A percentile compares a stretch with the other conserved stretches of the same genome.
Evolutionary conservation across 2,329 filamentous ascomycete genomes (phyloP).

Genomic region (Penicillium brevicompactum): DNA sequence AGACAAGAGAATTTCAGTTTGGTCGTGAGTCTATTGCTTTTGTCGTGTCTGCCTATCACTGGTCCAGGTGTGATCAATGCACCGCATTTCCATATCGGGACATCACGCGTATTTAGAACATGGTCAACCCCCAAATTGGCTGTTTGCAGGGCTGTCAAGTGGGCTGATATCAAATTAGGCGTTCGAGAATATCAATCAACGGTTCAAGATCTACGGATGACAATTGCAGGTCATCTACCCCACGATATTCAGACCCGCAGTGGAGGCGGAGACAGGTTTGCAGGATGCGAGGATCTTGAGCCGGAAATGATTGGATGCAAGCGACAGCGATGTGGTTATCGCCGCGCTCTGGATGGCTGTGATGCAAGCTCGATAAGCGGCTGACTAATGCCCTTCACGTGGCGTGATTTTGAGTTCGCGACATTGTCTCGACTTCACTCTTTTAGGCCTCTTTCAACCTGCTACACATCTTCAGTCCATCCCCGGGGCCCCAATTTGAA

Average conservation of each 20-base stretch:
- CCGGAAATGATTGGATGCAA: conserved; percentile 18
- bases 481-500: no score
- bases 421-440: not conserved
- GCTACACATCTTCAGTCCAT: no score
- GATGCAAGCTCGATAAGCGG: conserved; percentile 3
- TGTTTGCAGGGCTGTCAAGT: conserved; percentile 12
- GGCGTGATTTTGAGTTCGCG: not conserved
- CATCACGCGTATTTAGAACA: not conserved
- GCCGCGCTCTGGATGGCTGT: conserved; percentile 23
- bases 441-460: not conserved
- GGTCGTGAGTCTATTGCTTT: conserved; percentile 25
- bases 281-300: not conserved
- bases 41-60: conserved; percentile 30
- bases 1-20: conserved; percentile 2
- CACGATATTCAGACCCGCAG: conserved; percentile 24
- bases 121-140: not conserved
- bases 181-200: not conserved
- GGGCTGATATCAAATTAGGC: not conserved
- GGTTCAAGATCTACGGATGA: conserved; percentile 12
- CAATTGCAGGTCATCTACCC: conserved; percentile 14
- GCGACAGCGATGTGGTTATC: conserved; percentile 15
- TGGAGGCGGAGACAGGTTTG: conserved; percentile 13
- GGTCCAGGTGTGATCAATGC: conserved; percentile 13
- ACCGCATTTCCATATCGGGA: conserved; percentile 14
- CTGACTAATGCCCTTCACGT: conserved; percentile 8